phyloP scores from a whole-genome alignment of 2,329 filamentous ascomycete genomes.

The Epichloe sp. region DNA sequence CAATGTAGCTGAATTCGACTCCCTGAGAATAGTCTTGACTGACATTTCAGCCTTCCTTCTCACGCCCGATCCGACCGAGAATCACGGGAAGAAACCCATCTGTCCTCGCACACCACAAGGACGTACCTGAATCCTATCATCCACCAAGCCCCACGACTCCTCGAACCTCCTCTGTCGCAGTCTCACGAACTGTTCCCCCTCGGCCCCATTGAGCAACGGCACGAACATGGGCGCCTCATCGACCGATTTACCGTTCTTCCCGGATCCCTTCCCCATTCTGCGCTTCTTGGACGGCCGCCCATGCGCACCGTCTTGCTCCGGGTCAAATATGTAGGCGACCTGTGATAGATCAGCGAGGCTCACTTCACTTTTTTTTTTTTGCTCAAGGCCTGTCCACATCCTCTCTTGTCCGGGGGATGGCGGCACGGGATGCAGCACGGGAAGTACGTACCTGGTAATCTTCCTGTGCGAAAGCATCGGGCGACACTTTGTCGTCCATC shows the following conservation, averaged over 20 bases:
- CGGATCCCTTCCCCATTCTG: constrained; percentile 32
- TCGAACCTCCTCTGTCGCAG: constrained; percentile 48
- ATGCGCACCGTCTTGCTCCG: constrained; percentile 25
- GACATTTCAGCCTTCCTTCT: neutral
- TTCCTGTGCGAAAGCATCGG: constrained; percentile 22
- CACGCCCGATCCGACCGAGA: neutral
- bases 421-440: neutral
- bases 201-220: constrained; percentile 40
- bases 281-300: constrained; percentile 42
- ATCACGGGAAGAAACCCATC: neutral
- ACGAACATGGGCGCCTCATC: constrained; percentile 27
- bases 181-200: constrained; percentile 33
- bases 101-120: neutral
- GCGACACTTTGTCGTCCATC: constrained; percentile 13
- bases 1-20: constrained; percentile 48
- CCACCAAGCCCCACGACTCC: constrained; percentile 49
- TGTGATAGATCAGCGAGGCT: neutral
- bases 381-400: too few species aligned
- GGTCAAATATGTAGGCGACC: constrained; percentile 20
- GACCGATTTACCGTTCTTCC: constrained; percentile 6
- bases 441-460: constrained; percentile 28
- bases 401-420: neutral
- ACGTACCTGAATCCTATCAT: constrained; percentile 43
- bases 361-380: too few species aligned
- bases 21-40: constrained; percentile 38